These are phyloP conservation scores for Mycena leptocephala DNA, from an alignment of 768 basidiomycete genomes.

Conservation along the genomic window DNA sequence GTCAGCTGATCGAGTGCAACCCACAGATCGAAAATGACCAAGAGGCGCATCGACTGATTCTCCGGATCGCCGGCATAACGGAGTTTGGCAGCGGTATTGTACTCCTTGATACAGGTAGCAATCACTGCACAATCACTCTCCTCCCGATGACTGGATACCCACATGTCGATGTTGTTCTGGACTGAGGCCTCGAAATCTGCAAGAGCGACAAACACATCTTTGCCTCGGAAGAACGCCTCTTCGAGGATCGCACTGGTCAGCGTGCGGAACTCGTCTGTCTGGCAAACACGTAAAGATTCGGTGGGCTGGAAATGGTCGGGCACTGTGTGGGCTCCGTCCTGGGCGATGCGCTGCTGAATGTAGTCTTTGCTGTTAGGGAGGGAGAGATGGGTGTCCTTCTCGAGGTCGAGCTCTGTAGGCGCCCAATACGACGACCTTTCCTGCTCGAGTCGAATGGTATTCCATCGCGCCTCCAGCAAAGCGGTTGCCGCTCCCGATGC, in stretches of 20 bases:
- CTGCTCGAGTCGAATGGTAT: constrained; percentile 42
- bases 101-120: constrained; percentile 43
- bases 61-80: constrained; percentile 56
- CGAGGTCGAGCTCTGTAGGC: constrained; percentile 43
- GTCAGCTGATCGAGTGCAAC: constrained; percentile 59
- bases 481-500: constrained; percentile 36
- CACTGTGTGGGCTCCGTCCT: constrained; percentile 26
- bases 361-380: constrained; percentile 48
- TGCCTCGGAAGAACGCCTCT: background rate
- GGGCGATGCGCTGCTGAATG: constrained; percentile 34
- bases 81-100: constrained; percentile 43
- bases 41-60: constrained; percentile 58
- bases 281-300: constrained; percentile 1
- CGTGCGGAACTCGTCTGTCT: background rate
- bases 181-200: constrained; percentile 4
- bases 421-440: constrained; percentile 42
- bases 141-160: background rate
- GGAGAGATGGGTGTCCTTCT: constrained; percentile 50
- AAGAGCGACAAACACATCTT: constrained; percentile 2
- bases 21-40: constrained; percentile 67
- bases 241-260: background rate
- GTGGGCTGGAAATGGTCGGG: background rate
- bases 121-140: constrained; percentile 40
- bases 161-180: constrained; percentile 4
- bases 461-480: constrained; percentile 55